Evolutionary conservation across 2,329 filamentous ascomycete genomes (phyloP), one percentile per base, ranked within the genome.

Genomic region (Metarhizium robertsii): DNA sequence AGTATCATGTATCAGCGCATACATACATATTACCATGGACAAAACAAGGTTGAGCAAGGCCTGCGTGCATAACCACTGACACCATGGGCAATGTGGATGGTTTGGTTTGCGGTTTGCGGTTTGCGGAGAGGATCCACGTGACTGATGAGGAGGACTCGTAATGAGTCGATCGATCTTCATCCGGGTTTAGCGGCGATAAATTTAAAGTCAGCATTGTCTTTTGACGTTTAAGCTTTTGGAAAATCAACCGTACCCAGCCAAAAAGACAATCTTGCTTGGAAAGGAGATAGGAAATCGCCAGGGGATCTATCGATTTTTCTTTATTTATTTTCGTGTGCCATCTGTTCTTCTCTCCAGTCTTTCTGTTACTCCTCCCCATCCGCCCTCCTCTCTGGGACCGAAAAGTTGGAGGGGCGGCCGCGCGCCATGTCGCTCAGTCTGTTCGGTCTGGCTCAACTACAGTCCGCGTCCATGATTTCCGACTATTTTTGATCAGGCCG

Each of bases 141-240:
- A 58, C 57, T 11, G 5, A 11, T 11, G 10, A 11, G 32, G 32
- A 32, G 3, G 42, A 47, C 30, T 25, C 14, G 29, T 53, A 36
- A 32, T 25, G 20, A 53, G 52, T 20, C n/a, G n/a, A 16, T 42
- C 25, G 20, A 5, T 42, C 32, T 46, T 5, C 8, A 38, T 6
- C 34, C 54, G 54, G 57, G 52, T 50, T 58, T 58, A 57, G 57
- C 55, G 57, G 57, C 54, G 49, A 25, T 25, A 25, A 25, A 55
- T 34, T 58, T 42, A 55, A 52, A 16, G 14, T 25, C 20, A 54
- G 49, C 45, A 45, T 8, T 46, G 18, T 18, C 8, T 42, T 46
- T 46, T n/a, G 18, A 46, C 18, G 43, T 46, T 25, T 25, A 5
- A n/a, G 18, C 16, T 25, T 25, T 46, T 46, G n/a, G 18, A 46